phyloP scores from a whole-genome alignment of 805 yeast species.

The Spathaspora arborariae region DNA sequence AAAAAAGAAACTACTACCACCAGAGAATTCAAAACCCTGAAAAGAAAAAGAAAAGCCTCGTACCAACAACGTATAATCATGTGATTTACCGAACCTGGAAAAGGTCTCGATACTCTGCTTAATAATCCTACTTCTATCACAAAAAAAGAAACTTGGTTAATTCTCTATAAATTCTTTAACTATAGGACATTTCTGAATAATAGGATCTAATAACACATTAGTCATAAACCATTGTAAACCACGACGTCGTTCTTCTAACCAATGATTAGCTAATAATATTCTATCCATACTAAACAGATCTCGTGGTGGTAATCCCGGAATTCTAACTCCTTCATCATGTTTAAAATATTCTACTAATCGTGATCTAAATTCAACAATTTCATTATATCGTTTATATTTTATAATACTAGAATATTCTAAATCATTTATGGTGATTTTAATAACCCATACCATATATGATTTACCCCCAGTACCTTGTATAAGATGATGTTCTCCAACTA shows the following conservation, averaged over 20 bases:
- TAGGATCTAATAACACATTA: slow-evolving; percentile 50
- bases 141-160: too few species aligned
- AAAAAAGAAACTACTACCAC: neutral
- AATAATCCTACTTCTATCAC: too few species aligned
- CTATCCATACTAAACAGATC: slow-evolving; percentile 38
- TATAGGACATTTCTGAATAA: slow-evolving; percentile 31
- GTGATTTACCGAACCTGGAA: neutral
- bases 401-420: slow-evolving; percentile 38
- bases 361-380: slow-evolving; percentile 48
- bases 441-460: slow-evolving; percentile 37
- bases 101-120: too few species aligned
- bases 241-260: slow-evolving; percentile 52
- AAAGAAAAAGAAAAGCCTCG: neutral
- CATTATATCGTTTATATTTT: slow-evolving; percentile 61
- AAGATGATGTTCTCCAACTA: slow-evolving; percentile 38
- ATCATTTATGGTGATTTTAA: slow-evolving; percentile 34
- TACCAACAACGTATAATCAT: neutral
- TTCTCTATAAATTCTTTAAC: slow-evolving; percentile 38
- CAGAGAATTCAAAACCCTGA: too few species aligned
- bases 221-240: slow-evolving; percentile 61
- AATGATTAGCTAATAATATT: slow-evolving; percentile 35
- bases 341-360: slow-evolving; percentile 44
- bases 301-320: slow-evolving; percentile 53
- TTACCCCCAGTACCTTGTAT: slow-evolving; percentile 36
- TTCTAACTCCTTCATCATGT: slow-evolving; percentile 12